These are phyloP conservation scores for Trichothecium sympodiale DNA, from an alignment of 2,329 filamentous ascomycete species.

Conservation along the genomic window DNA sequence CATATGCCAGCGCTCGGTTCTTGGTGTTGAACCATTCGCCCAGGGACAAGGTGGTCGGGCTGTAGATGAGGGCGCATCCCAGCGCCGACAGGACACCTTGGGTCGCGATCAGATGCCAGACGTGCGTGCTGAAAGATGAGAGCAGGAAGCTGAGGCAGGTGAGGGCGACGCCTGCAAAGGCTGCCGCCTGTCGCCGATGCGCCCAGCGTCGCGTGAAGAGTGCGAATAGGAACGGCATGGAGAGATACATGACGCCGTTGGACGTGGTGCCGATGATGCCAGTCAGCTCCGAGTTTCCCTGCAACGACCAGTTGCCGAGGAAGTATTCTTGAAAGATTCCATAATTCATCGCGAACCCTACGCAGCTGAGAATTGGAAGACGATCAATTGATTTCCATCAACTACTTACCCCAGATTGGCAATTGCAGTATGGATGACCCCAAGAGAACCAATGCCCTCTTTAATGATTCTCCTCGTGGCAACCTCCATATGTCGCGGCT, in stretches of 20 bases:
- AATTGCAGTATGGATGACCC: conserved; percentile 1
- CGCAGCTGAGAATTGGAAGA: not conserved
- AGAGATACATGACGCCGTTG: conserved; percentile 10
- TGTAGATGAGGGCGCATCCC: conserved; percentile 9
- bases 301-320: conserved; percentile 4
- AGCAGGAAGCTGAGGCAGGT: conserved; percentile 7
- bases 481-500: too few relatives aligned
- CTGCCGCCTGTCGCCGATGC: conserved; percentile 5
- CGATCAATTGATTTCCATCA: not conserved
- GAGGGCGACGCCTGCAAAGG: conserved; percentile 5
- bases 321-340: conserved; percentile 11
- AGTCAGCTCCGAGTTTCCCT: conserved; percentile 5
- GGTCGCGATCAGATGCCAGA: conserved; percentile 8
- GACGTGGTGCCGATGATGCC: conserved; percentile 10
- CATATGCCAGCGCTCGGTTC: conserved; percentile 9
- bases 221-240: conserved; percentile 9
- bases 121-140: conserved; percentile 6
- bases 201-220: conserved; percentile 8
- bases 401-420: conserved; percentile 5
- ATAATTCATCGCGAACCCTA: conserved; percentile 10
- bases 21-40: conserved; percentile 9
- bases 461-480: too few relatives aligned
- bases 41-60: conserved; percentile 8
- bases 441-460: not conserved
- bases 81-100: conserved; percentile 8